Base-by-base conservation (phyloP, 371 early-diverging fungal genomes). In the Mucor mucedo region DNA sequence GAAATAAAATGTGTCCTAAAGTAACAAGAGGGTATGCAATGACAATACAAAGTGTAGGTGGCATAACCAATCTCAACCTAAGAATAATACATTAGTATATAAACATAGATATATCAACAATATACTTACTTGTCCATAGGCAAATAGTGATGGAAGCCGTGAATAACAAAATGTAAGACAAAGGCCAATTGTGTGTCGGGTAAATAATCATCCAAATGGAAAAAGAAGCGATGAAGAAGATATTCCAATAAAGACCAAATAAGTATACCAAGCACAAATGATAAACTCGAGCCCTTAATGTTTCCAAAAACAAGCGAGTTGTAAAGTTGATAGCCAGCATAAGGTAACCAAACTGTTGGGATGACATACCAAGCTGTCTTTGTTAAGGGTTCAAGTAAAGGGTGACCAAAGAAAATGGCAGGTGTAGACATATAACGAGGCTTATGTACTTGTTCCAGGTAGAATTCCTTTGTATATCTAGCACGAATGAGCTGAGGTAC, bases 71-170 rank as follows among this genome's bases (percentile, higher is more conserved):
- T 11, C 98, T 90, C 78, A 94, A 68, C 63, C 91, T 93, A 57
- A 50, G 5, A 48, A 48, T 27, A 28, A 28, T 11, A 48, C 4
- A 35, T 35, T 35, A 35, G 13, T n/a, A 52, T 13, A 57, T 27
- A 32, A 50, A 44, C 27, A 56, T 28, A n/a, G 40, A 40, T 30
- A 16, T 5, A 5, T 16, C 16, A n/a, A n/a, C 16, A n/a, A n/a
- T 45, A 49, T 5, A 5, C 58, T 60, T 76, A 89, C 88, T 85
- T 86, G 69, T 96, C 97, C 95, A 96, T 96, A 4, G 97, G 97
- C 58, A 97, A 33, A 70, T 86, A 96, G 76, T 97, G 97, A 79
- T 97, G 97, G 38, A 97, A 90, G 40, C 97, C 97, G 67, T 97
- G 97, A 29, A 95, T 74, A 65, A 90, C 60, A 63, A 97, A 97